Percentiles rank a stretch among this genome's conserved stretches.
phyloP scores from a whole-genome alignment of 306 rosid genomes.

The Cucumis sativus region DNA sequence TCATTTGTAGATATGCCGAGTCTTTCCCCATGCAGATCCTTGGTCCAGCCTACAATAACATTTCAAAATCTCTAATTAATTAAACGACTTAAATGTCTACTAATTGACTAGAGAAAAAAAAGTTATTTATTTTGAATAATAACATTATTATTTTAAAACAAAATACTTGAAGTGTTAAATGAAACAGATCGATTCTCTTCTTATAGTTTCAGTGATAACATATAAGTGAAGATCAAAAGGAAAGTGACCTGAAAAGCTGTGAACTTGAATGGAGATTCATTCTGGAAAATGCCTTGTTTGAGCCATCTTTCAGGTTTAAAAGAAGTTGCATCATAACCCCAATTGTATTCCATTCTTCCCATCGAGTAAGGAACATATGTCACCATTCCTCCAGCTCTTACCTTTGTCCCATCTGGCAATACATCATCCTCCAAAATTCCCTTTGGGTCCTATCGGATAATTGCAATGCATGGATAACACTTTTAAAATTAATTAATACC shows the following conservation, averaged over 20 bases:
- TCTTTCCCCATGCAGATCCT: constrained; percentile 90
- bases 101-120: no score
- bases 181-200: no score
- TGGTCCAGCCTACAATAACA: constrained; percentile 53
- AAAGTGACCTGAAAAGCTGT: constrained; percentile 76
- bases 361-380: constrained; percentile 93
- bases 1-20: constrained; percentile 94
- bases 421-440: constrained; percentile 78
- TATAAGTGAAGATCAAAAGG: no score
- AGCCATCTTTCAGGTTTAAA: constrained; percentile 88
- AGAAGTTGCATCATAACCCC: constrained; percentile 77
- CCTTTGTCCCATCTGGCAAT: constrained; percentile 81
- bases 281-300: constrained; percentile 45
- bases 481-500: no score
- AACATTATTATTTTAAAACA: no score
- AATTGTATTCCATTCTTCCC: constrained; percentile 92
- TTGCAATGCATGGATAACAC: no score
- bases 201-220: no score
- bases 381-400: constrained; percentile 95
- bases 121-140: no score
- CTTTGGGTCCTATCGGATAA: constrained; percentile 45
- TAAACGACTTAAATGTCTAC: no score
- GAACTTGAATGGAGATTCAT: constrained; percentile 83
- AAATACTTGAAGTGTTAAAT: no score
- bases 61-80: no score